Percentiles rank a stretch among this genome's conserved stretches.
Conservation (phyloP, 345 rosid genomes). For the Ceriops decandra region DNA sequence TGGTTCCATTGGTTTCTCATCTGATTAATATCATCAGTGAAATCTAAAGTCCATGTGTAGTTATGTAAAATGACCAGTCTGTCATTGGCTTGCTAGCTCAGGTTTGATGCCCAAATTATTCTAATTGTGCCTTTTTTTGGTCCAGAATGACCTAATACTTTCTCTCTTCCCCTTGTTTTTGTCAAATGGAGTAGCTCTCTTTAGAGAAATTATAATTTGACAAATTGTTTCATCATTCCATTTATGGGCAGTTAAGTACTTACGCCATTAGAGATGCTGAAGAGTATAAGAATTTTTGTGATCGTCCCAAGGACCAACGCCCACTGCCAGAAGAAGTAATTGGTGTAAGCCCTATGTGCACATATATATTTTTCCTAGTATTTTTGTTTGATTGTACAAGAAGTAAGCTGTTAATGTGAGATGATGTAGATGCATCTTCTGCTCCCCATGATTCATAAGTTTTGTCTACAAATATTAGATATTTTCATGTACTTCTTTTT, state of each 20-base stretch:
- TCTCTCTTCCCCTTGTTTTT: background rate
- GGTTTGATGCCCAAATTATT: background rate
- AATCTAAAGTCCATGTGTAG: background rate
- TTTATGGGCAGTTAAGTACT: slow-evolving; percentile 52
- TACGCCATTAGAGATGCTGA: slow-evolving; percentile 81
- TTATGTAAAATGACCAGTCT: background rate
- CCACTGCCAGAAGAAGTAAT: slow-evolving; percentile 86
- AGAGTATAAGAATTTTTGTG: slow-evolving; percentile 86
- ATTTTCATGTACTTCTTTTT: too few species aligned
- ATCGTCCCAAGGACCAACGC: slow-evolving; percentile 79
- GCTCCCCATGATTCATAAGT: too few species aligned
- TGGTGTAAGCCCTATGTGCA: slow-evolving; percentile 47
- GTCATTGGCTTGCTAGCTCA: too few species aligned
- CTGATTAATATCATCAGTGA: background rate
- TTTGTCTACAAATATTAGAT: too few species aligned
- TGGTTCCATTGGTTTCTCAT: background rate
- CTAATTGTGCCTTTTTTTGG: background rate
- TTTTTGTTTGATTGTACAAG: too few species aligned
- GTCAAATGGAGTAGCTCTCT: background rate
- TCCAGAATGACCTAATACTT: background rate
- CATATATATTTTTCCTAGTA: too few species aligned
- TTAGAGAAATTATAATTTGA: background rate
- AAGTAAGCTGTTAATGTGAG: too few species aligned
- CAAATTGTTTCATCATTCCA: slow-evolving; percentile 8
- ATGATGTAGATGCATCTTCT: too few species aligned